phyloP scores from a whole-genome alignment of 768 basidiomycete genomes.

The Nevesoporus exiguus region DNA sequence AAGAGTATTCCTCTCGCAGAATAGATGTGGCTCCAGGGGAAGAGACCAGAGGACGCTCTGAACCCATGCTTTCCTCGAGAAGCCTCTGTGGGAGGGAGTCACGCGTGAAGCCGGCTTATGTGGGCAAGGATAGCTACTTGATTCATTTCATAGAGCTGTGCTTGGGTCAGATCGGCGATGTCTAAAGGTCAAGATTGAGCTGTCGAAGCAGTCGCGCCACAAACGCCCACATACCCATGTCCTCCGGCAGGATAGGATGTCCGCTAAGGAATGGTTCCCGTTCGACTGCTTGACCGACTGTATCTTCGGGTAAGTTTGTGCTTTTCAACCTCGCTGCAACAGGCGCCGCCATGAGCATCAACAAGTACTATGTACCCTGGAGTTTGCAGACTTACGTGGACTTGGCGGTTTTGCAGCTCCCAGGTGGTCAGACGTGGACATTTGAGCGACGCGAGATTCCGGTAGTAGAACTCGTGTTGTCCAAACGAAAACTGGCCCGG shows the following conservation, averaged over 20 bases:
- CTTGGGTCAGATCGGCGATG: conserved; percentile 29
- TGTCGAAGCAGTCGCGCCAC: background rate
- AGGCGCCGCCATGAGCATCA: background rate
- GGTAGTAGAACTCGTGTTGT: background rate
- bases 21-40: conserved; percentile 47
- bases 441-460: background rate
- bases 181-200: conserved; percentile 24
- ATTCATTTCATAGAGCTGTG: conserved; percentile 40
- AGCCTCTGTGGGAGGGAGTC: conserved; percentile 29
- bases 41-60: conserved; percentile 52
- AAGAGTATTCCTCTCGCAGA: conserved; percentile 65
- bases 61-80: conserved; percentile 37
- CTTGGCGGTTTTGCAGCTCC: conserved; percentile 18
- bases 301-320: conserved; percentile 23
- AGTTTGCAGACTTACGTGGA: conserved; percentile 20
- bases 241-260: conserved; percentile 29
- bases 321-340: conserved; percentile 25
- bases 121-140: conserved; percentile 27
- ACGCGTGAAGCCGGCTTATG: background rate
- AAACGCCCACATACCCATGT: conserved; percentile 23
- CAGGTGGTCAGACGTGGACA: conserved; percentile 5
- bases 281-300: background rate
- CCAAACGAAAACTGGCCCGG: background rate
- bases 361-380: no score
- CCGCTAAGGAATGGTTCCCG: conserved; percentile 24